These are phyloP conservation scores for Fusarium abutilonis DNA, from an alignment of 2,329 filamentous ascomycete species.

Conservation along the genomic window DNA sequence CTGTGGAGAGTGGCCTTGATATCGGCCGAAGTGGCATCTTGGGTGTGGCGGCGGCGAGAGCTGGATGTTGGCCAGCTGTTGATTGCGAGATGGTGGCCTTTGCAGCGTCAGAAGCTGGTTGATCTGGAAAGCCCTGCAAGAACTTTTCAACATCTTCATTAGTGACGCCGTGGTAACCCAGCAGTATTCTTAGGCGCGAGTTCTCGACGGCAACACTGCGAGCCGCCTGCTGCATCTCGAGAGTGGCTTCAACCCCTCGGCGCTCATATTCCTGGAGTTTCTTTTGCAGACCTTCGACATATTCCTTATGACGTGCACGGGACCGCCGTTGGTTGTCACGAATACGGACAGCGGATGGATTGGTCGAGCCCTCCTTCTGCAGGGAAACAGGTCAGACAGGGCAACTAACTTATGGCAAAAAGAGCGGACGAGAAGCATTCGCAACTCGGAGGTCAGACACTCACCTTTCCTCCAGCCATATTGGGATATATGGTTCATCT, in stretches of 20 bases:
- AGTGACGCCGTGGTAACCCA: slow-evolving; percentile 53
- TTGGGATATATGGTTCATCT: slow-evolving; percentile 38
- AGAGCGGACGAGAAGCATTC: slow-evolving; percentile 16
- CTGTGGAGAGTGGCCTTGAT: slow-evolving; percentile 34
- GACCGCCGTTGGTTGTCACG: slow-evolving; percentile 65
- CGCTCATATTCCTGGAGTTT: slow-evolving; percentile 59
- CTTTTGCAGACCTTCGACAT: slow-evolving; percentile 59
- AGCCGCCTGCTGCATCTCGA: slow-evolving; percentile 65
- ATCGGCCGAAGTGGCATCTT: slow-evolving; percentile 39
- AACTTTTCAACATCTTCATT: slow-evolving; percentile 55
- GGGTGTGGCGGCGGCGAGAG: slow-evolving; percentile 14
- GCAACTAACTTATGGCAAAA: slow-evolving; percentile 24
- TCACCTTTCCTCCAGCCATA: slow-evolving; percentile 47
- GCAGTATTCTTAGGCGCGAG: slow-evolving; percentile 54
- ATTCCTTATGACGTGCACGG: slow-evolving; percentile 61
- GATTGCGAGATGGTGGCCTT: slow-evolving; percentile 41
- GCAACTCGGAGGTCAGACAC: slow-evolving; percentile 29
- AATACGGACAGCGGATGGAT: slow-evolving; percentile 52
- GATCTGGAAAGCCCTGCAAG: slow-evolving; percentile 50
- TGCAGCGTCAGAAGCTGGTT: slow-evolving; percentile 45
- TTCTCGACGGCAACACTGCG: slow-evolving; percentile 62
- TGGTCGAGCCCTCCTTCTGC: slow-evolving; percentile 44
- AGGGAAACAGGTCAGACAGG: slow-evolving; percentile 36
- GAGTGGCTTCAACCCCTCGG: slow-evolving; percentile 59
- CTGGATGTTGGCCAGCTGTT: slow-evolving; percentile 15